Base-by-base conservation (phyloP, 495 filamentous ascomycete genomes). In the Trichoderma erinaceum region DNA sequence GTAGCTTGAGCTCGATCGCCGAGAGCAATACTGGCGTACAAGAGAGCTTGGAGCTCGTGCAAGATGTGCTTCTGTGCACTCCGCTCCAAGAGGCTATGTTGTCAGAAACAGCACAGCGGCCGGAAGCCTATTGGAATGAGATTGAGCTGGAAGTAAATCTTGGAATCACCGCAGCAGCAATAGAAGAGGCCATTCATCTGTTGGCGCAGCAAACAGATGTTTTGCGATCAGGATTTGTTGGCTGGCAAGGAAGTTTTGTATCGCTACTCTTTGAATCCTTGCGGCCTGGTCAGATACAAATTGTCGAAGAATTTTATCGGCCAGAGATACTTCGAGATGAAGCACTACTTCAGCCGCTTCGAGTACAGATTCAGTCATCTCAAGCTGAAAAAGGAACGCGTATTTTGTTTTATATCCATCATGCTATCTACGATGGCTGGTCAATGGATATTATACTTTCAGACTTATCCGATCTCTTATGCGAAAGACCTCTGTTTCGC, bases 401-500 rank as follows among this genome's bases (percentile, higher is more conserved):
- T 4, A 66, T 84, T 3, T 75, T 82, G 1, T 50, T 89, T 11
- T 82, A 82, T 46, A 82, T 96, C 38, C 89, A 94, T 69, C 92
- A 96, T 76, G 85, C 89, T 0, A 73, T 93, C 0, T 95, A 95
- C 71, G 92, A 96, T 72, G 92, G 90, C 7, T 96, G 92, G 92
- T 91, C 89, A 6, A 82, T 90, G 72, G 91, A 94, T 66, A 75
- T 92, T 41, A 74, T 95, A 0, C 72, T 92, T 25, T 77, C 80
- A 4, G 90, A 94, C 71, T 79, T 96, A 2, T 73, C 80, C 41
- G 70, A 68, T 8, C 71, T 86, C 4, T 73, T 81, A 65, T 70
- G 52, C 32, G 75, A 75, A 13, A 43, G 70, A 1, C 4, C 69
- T 6, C 67, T 73, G 1, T n/a, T 64, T 0, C 3, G 71, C 1